Base-by-base conservation (phyloP, 2,329 filamentous ascomycete genomes). In the Cytospora chrysosperma region DNA sequence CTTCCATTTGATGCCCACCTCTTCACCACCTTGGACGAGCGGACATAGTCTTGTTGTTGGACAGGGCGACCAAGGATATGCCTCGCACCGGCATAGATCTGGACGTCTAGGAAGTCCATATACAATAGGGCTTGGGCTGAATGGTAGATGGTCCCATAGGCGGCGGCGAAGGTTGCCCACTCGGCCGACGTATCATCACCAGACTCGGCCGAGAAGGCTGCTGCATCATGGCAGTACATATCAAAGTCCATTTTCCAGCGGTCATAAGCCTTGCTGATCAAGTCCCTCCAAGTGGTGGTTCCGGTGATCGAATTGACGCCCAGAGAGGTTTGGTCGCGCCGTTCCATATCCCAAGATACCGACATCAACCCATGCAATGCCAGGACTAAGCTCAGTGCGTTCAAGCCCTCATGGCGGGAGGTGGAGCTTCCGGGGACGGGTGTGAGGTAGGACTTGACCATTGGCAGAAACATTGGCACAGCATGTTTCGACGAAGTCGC, bases 341-440 rank as follows among this genome's bases (percentile, higher is more conserved):
- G 77, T 57, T 84, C 82, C 75, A 88, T 82, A 63, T 88, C 85
- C 78, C 85, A 87, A 2, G 81, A 80, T 3, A 88, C 78, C 0
- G 84, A 86, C 85, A 88, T 87, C 0, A 88, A 72, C 0, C 85
- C 86, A 55, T 88, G 85, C 0, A 88, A 75, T 1, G 88, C 72
- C 0, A 88, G 73, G 0, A 85, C 72, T 0, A 84, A 75, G 0
- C 85, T 84, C 0, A 88, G 69, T 0, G 77, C 77, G 64, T 85
- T 86, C 0, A 87, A 30, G 1, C n/a, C 40, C 6, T 47, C 43
- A 69, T 15, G 73, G 68, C 3, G 74, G 71, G 0, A 76, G 72
- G 5, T 75, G 71, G 17, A 75, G 68, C 37, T 75, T 57, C n/a
- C 10, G 6, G 59, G 19, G 27, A 78, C 70, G 0, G 82, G 78